A percentile compares a stretch with the other conserved stretches of the same genome.
Evolutionary conservation across 805 yeast species (phyloP).

Genomic region (Metschnikowia amazonensis): DNA sequence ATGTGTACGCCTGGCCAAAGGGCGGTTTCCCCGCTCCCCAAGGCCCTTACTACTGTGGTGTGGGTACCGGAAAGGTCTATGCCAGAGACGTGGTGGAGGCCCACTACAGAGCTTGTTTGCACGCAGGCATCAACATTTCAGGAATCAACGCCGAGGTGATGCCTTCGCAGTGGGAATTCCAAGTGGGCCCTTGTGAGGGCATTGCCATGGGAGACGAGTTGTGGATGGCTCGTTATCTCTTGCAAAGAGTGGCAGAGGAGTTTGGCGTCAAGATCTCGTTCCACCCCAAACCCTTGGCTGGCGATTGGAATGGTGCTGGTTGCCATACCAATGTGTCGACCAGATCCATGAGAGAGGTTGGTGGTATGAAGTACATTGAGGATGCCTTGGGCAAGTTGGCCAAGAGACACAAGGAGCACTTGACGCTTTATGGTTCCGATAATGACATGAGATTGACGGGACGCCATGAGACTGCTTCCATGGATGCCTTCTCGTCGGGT

Average conservation of each 20-base stretch:
- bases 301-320: conserved; percentile 99
- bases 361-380: conserved; percentile 95
- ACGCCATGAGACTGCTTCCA: conserved; percentile 96
- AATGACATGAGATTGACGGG: conserved; percentile 96
- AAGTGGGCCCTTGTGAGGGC: conserved; percentile 97
- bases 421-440: conserved; percentile 91
- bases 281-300: conserved; percentile 99
- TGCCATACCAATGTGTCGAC: conserved; percentile 99
- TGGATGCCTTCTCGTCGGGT: conserved; percentile 88
- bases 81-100: conserved; percentile 99
- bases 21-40: conserved; percentile 99
- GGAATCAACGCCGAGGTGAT: conserved; percentile 99
- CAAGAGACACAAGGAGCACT: conserved; percentile 95
- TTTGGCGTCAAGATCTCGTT: conserved; percentile 97
- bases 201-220: conserved; percentile 96
- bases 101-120: conserved; percentile 96
- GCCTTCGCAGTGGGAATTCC: conserved; percentile 99
- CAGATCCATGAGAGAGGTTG: conserved; percentile 82
- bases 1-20: conserved; percentile 97
- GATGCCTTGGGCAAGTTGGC: conserved; percentile 89
- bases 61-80: conserved; percentile 96
- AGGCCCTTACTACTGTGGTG: conserved; percentile 99
- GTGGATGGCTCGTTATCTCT: conserved; percentile 92
- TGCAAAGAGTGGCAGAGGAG: conserved; percentile 96
- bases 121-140: conserved; percentile 84